Evolutionary conservation across 1,284 basidiomycete species (phyloP), one percentile per base, ranked within the genome.

Genomic region (Rhodofomes roseus): DNA sequence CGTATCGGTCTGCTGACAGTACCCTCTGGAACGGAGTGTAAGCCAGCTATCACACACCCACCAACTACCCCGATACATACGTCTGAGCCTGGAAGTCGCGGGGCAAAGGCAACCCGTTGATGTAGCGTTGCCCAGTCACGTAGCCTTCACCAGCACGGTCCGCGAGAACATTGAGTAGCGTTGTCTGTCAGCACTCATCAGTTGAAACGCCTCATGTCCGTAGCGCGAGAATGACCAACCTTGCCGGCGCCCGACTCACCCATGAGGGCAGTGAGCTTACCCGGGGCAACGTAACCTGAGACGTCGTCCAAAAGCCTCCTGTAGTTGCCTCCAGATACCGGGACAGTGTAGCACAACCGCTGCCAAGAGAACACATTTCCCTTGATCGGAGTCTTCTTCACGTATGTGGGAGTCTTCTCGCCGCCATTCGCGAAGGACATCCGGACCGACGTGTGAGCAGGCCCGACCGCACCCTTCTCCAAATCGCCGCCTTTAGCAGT

Each of bases 221-320:
- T 31, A 22, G 12, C 50, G 31, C 12, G 31, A 34, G 25, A 16
- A 62, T 71, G 77, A 58, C 83, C 66, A 41, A 82, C 84, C 77
- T 90, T 90, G 36, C 87, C 87, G 1, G 87, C 85, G 44, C 93
- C 94, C n/a, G 88, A 90, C 56, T 89, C 88, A 18, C 92, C 86
- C 77, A 93, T 93, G 48, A 89, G 76, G 18, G 82, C 87, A 0
- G 85, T 89, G 56, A 95, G 75, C 65, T 87, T 92, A 5, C 90
- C 90, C 1, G 90, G 92, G 22, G 82, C 83, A 46, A 94, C 92
- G 72, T 84, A 96, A 0, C 94, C 94, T 60, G 86, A 89, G 8
- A 96, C 83, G 62, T 92, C 81, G 67, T 93, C 82, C 60, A 95
- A 76, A 5, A 95, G 79, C 48, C 78, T 76, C 27, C 87, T 74